A percentile compares a stretch with the other conserved stretches of the same genome.
phyloP scores from a whole-genome alignment of 805 yeast genomes.

The Candida tibetensis region DNA sequence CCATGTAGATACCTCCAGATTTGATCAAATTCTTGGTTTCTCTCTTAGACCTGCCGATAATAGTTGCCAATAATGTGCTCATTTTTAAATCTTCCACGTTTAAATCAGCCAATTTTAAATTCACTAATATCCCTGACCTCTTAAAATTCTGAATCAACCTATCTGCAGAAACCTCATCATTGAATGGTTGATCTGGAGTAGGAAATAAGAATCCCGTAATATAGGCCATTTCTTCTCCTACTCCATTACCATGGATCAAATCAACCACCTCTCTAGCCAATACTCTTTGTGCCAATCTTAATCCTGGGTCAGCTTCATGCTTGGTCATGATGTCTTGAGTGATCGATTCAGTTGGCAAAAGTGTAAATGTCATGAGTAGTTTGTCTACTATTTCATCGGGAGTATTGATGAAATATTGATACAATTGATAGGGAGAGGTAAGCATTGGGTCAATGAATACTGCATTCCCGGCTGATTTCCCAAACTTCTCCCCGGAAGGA shows the following conservation, averaged over 20 bases:
- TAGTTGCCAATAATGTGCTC: constrained; percentile 49
- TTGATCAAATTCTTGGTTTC: constrained; percentile 62
- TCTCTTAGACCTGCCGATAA: constrained; percentile 49
- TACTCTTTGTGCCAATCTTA: constrained; percentile 67
- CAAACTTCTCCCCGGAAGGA: constrained; percentile 88
- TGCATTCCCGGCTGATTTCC: constrained; percentile 97
- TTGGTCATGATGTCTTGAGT: constrained; percentile 42
- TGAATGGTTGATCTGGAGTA: constrained; percentile 47
- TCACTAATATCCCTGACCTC: constrained; percentile 52
- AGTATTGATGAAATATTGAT: constrained; percentile 78
- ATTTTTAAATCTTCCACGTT: constrained; percentile 39
- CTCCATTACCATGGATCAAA: constrained; percentile 79
- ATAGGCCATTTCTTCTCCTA: constrained; percentile 63
- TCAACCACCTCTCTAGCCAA: constrained; percentile 86
- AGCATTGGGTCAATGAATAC: constrained; percentile 74
- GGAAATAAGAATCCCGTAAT: constrained; percentile 70
- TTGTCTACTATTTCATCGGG: constrained; percentile 72
- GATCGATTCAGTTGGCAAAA: constrained; percentile 65
- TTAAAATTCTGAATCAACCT: constrained; percentile 55
- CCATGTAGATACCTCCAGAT: constrained; percentile 73
- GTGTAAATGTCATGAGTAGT: constrained; percentile 73
- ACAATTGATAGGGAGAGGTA: constrained; percentile 78
- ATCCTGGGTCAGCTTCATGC: constrained; percentile 60
- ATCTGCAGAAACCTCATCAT: constrained; percentile 45
- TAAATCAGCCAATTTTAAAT: constrained; percentile 24